phyloP scores from a whole-genome alignment of 129 eudicot genomes.

The Glebionis coronaria region DNA sequence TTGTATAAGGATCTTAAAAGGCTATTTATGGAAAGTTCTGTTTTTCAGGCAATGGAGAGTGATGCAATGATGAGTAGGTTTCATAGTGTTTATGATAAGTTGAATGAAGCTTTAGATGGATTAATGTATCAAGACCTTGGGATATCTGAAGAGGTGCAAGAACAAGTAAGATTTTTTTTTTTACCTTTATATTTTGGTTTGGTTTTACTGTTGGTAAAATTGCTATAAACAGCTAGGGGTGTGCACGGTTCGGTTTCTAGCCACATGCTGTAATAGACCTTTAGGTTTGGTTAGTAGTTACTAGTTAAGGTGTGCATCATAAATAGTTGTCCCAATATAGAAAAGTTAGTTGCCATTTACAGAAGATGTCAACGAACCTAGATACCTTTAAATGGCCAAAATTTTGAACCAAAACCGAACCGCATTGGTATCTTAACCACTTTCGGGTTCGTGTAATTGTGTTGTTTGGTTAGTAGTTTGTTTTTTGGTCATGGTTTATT shows the following conservation, averaged over 20 bases:
- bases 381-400: too few species aligned
- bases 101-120: slow-evolving; percentile 56
- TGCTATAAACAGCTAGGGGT: slow-evolving; percentile 5
- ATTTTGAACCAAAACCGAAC: too few species aligned
- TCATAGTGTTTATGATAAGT: slow-evolving; percentile 56
- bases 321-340: too few species aligned
- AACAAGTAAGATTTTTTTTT: slow-evolving; percentile 49
- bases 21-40: slow-evolving; percentile 16
- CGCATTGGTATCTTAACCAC: too few species aligned
- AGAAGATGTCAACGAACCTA: background rate
- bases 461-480: too few species aligned
- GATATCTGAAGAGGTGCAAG: slow-evolving; percentile 76
- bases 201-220: background rate
- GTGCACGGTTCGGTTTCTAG: slow-evolving; percentile 8
- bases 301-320: too few species aligned
- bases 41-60: slow-evolving; percentile 55
- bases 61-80: slow-evolving; percentile 68
- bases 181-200: background rate
- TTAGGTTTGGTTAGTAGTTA: background rate
- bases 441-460: too few species aligned
- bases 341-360: background rate
- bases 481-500: too few species aligned
- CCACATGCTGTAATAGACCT: background rate
- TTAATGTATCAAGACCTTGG: slow-evolving; percentile 59
- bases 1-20: slow-evolving; percentile 22